phyloP scores from a whole-genome alignment of 192 early-diverging fungal species.

The Backusella tuberculispora region DNA sequence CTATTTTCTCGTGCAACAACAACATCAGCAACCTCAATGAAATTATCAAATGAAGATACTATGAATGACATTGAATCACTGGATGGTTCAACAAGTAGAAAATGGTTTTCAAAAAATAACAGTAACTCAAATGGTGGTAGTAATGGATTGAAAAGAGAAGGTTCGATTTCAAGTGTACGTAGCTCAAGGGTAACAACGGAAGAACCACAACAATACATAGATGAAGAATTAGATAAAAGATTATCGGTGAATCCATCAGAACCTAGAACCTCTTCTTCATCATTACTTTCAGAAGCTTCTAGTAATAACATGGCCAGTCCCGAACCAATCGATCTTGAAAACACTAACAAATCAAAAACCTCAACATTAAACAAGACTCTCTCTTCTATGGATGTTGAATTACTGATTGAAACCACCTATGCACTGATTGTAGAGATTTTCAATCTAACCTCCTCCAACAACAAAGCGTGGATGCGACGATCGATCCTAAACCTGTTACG shows the following conservation, averaged over 20 bases:
- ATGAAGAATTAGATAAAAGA: neutral
- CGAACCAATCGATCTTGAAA: neutral
- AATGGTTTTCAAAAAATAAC: slow-evolving; percentile 1
- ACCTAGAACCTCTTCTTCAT: neutral
- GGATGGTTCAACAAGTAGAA: slow-evolving; percentile 8
- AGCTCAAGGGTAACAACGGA: neutral
- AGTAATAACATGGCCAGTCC: no score
- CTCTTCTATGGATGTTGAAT: slow-evolving; percentile 27
- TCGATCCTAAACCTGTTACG: slow-evolving; percentile 38
- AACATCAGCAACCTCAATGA: neutral
- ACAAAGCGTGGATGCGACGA: slow-evolving; percentile 44
- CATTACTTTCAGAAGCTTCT: neutral
- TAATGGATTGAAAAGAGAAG: neutral
- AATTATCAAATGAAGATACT: neutral
- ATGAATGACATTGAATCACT: neutral
- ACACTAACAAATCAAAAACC: neutral
- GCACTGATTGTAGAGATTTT: slow-evolving; percentile 42
- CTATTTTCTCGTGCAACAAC: slow-evolving; percentile 4
- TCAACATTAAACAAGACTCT: slow-evolving; percentile 1
- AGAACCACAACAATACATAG: neutral
- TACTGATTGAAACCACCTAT: slow-evolving; percentile 45
- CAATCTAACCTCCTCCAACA: slow-evolving; percentile 36
- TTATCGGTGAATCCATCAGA: neutral
- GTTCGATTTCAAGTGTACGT: neutral
- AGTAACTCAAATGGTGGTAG: neutral